A percentile compares a stretch with the other conserved stretches of the same genome.
These are phyloP conservation scores for Pleodorina starrii DNA, from an alignment of 139 green algal species.

Conservation along the genomic window DNA sequence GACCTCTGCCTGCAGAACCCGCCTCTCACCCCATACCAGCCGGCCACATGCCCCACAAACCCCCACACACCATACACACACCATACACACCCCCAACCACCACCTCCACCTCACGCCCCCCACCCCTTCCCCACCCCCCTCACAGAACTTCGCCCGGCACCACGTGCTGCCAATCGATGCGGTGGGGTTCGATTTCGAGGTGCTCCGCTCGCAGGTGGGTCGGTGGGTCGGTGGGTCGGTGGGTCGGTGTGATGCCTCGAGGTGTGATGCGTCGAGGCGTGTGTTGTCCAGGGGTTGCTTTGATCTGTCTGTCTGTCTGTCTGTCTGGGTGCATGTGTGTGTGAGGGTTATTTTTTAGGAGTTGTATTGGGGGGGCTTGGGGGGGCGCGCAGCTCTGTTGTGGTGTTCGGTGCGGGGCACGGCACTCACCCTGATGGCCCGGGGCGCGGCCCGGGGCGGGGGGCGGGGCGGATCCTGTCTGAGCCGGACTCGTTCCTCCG, in stretches of 20 bases:
- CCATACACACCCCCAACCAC: neutral
- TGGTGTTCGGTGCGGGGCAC: no score
- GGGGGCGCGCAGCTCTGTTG: no score
- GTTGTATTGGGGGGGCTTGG: no score
- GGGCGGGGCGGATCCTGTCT: no score
- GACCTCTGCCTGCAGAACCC: no score
- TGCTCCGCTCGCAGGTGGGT: slow-evolving; percentile 53
- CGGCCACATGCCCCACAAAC: neutral
- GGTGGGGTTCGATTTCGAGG: slow-evolving; percentile 72
- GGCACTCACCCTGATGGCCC: no score
- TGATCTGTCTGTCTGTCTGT: neutral
- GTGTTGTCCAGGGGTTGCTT: no score
- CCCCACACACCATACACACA: neutral
- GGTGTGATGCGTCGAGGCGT: neutral
- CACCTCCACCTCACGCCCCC: neutral
- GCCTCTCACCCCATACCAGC: no score
- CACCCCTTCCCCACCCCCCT: neutral
- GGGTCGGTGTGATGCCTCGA: neutral
- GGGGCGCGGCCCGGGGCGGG: no score
- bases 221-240: no score
- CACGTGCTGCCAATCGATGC: slow-evolving; percentile 75
- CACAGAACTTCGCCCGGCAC: slow-evolving; percentile 81
- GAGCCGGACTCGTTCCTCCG: no score
- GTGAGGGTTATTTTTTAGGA: neutral
- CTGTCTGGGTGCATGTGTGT: neutral